These are phyloP conservation scores for Xanthoconium stramineum DNA, from an alignment of 768 basidiomycete genomes.

Conservation along the genomic window DNA sequence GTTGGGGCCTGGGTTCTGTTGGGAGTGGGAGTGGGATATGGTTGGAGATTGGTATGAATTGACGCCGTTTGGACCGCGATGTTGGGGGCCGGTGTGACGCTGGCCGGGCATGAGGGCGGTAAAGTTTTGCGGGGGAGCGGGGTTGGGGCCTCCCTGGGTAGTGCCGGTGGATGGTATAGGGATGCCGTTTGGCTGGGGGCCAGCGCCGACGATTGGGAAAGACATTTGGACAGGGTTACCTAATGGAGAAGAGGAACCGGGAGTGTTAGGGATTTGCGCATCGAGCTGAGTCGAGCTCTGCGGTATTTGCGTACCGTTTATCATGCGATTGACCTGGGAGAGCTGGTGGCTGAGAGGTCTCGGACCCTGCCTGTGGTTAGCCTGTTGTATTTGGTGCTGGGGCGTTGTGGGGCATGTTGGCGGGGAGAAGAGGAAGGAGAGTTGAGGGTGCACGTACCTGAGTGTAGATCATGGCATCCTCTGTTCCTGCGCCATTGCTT, in stretches of 20 bases:
- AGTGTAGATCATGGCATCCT: slow-evolving; percentile 69
- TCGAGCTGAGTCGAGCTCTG: slow-evolving; percentile 12
- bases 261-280: slow-evolving; percentile 30
- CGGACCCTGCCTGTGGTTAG: slow-evolving; percentile 32
- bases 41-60: slow-evolving; percentile 62
- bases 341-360: slow-evolving; percentile 27
- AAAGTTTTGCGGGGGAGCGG: slow-evolving; percentile 32
- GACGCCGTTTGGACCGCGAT: slow-evolving; percentile 44
- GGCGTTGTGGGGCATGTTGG: slow-evolving; percentile 7
- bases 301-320: slow-evolving; percentile 33
- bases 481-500: slow-evolving; percentile 60
- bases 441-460: slow-evolving; percentile 45
- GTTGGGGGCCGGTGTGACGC: slow-evolving; percentile 33
- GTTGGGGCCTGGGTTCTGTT: slow-evolving; percentile 43
- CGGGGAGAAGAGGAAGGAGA: slow-evolving; percentile 4
- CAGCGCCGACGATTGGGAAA: slow-evolving; percentile 29
- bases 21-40: slow-evolving; percentile 58
- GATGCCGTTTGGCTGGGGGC: slow-evolving; percentile 45
- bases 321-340: slow-evolving; percentile 26
- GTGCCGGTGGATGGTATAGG: slow-evolving; percentile 30
- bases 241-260: slow-evolving; percentile 6
- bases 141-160: slow-evolving; percentile 26
- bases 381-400: slow-evolving; percentile 37
- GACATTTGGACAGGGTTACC: slow-evolving; percentile 26
- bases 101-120: slow-evolving; percentile 35